Percentiles rank a stretch among this genome's conserved stretches.
phyloP scores from a whole-genome alignment of 1,284 basidiomycete genomes.

The Fomitopsis schrenkii region DNA sequence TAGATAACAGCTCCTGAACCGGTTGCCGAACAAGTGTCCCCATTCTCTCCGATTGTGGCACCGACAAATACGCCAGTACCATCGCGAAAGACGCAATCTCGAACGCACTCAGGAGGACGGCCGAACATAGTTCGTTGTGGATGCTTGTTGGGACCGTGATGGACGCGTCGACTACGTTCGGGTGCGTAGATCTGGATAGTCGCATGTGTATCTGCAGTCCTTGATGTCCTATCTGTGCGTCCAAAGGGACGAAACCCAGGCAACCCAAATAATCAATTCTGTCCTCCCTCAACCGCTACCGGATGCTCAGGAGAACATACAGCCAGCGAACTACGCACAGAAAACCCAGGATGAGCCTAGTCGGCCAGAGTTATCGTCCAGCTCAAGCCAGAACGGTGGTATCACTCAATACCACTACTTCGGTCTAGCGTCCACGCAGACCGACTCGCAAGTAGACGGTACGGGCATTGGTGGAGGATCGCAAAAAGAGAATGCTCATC shows the following conservation, averaged over 20 bases:
- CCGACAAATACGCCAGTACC: not conserved
- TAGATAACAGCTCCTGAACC: not conserved
- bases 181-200: not conserved
- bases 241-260: constrained; percentile 17
- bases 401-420: constrained; percentile 49
- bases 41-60: not conserved
- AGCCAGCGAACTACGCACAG: not conserved
- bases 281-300: not conserved
- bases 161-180: not conserved
- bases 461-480: constrained; percentile 33
- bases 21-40: not conserved
- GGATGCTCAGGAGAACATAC: not conserved
- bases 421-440: constrained; percentile 48
- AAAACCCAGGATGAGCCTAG: not conserved
- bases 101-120: not conserved
- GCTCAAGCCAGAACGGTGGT: constrained; percentile 8
- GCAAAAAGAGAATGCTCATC: constrained; percentile 47
- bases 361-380: not conserved
- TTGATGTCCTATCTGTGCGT: too few relatives aligned
- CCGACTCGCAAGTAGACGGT: constrained; percentile 40
- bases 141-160: not conserved
- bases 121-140: not conserved
- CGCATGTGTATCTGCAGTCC: not conserved
- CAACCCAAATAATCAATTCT: constrained; percentile 14
- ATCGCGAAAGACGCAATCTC: not conserved